phyloP scores from a whole-genome alignment of 2,329 filamentous ascomycete species.

The Mycocentrospora acerina region DNA sequence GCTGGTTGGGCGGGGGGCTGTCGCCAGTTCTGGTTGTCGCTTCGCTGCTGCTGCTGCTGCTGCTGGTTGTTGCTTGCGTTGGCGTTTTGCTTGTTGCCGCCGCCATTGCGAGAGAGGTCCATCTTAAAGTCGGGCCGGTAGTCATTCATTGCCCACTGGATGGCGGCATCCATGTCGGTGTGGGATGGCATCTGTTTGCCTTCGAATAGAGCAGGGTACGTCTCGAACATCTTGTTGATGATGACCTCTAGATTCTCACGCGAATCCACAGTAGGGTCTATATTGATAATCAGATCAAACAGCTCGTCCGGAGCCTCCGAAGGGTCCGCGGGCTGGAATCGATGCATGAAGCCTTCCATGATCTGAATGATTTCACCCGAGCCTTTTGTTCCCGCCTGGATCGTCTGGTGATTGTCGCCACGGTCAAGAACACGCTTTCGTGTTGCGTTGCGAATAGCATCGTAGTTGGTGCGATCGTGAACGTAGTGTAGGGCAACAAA shows the following conservation, averaged over 20 bases:
- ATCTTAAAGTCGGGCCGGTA: slow-evolving; percentile 78
- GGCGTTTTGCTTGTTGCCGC: slow-evolving; percentile 15
- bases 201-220: slow-evolving; percentile 75
- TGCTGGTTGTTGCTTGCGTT: slow-evolving; percentile 43
- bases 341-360: slow-evolving; percentile 89
- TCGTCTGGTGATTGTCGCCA: slow-evolving; percentile 97
- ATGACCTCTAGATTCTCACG: slow-evolving; percentile 82
- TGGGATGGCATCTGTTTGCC: slow-evolving; percentile 63
- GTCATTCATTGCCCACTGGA: slow-evolving; percentile 70
- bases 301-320: slow-evolving; percentile 70
- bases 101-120: slow-evolving; percentile 61
- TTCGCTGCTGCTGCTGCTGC: slow-evolving; percentile 30
- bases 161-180: slow-evolving; percentile 76
- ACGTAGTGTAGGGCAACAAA: slow-evolving; percentile 88
- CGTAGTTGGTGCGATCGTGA: slow-evolving; percentile 68
- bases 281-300: slow-evolving; percentile 83
- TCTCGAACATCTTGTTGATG: slow-evolving; percentile 68
- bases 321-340: slow-evolving; percentile 77
- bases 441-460: slow-evolving; percentile 73
- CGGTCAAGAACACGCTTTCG: slow-evolving; percentile 76
- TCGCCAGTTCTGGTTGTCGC: slow-evolving; percentile 13
- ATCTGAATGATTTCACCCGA: slow-evolving; percentile 76
- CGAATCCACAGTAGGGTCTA: slow-evolving; percentile 76
- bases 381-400: slow-evolving; percentile 77
- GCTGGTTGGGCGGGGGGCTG: slow-evolving; percentile 28